Percentiles rank a stretch among this genome's conserved stretches.
phyloP scores from a whole-genome alignment of 768 basidiomycete species.

The Russula lepida region DNA sequence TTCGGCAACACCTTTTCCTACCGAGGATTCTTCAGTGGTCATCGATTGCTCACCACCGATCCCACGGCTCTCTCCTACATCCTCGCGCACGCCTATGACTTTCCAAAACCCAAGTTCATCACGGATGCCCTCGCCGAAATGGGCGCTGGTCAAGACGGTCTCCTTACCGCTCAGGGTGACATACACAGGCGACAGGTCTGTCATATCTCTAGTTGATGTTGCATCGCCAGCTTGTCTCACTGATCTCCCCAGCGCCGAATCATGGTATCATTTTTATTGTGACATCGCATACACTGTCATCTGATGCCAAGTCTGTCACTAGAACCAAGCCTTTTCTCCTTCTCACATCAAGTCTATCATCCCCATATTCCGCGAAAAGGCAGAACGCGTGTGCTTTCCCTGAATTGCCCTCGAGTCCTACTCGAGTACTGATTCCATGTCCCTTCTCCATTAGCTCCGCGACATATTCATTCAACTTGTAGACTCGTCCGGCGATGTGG shows the following conservation, averaged over 20 bases:
- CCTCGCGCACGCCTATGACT: slow-evolving; percentile 46
- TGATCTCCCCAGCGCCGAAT: slow-evolving; percentile 37
- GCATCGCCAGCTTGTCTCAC: not conserved
- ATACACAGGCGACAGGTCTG: slow-evolving; percentile 46
- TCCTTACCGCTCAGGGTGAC: slow-evolving; percentile 48
- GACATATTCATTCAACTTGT: slow-evolving; percentile 34
- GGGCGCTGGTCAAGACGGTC: slow-evolving; percentile 41
- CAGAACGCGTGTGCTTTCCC: slow-evolving; percentile 35
- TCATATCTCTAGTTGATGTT: slow-evolving; percentile 1
- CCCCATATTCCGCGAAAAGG: slow-evolving; percentile 54
- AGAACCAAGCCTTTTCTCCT: slow-evolving; percentile 47
- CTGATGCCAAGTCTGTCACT: slow-evolving; percentile 3
- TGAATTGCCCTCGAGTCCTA: not conserved
- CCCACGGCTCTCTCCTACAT: slow-evolving; percentile 50
- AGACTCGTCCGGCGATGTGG: slow-evolving; percentile 14
- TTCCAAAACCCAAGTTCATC: slow-evolving; percentile 55
- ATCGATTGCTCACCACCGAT: slow-evolving; percentile 52
- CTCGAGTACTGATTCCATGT: not conserved
- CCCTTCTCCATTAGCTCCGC: slow-evolving; percentile 33
- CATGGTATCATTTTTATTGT: slow-evolving; percentile 30
- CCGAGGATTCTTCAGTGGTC: slow-evolving; percentile 43
- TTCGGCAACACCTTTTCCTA: slow-evolving; percentile 47
- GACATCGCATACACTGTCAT: slow-evolving; percentile 11
- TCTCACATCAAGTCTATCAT: slow-evolving; percentile 40
- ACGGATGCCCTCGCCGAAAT: slow-evolving; percentile 43